A percentile compares a stretch with the other conserved stretches of the same genome.
phyloP scores from a whole-genome alignment of 2,329 filamentous ascomycete species.

The Pestalotiopsis sp. region DNA sequence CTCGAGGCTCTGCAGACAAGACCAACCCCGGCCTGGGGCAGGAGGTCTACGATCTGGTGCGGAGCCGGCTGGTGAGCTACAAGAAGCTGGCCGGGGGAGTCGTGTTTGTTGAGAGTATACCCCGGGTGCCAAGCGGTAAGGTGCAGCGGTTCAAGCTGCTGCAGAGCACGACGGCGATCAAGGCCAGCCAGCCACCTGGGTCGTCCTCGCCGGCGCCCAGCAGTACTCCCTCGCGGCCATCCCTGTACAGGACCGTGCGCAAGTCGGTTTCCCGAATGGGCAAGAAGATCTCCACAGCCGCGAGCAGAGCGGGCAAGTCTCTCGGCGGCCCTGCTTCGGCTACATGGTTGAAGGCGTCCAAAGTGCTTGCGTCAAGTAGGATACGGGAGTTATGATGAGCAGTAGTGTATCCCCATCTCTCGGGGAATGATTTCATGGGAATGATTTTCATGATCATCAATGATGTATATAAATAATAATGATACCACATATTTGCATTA shows the following conservation, averaged over 20 bases:
- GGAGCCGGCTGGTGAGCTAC: constrained; percentile 4
- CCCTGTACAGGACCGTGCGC: neutral
- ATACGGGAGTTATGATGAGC: neutral
- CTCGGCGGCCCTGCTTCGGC: neutral
- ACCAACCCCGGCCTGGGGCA: neutral
- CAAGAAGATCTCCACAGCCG: neutral
- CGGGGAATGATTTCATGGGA: neutral
- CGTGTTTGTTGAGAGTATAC: constrained; percentile 5
- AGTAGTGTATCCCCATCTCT: neutral
- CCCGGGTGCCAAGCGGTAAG: constrained; percentile 6
- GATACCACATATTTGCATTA: neutral
- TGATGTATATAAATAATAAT: neutral
- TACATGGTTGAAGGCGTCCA: neutral
- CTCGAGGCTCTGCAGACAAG: neutral
- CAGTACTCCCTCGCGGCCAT: neutral
- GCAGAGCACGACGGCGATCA: neutral
- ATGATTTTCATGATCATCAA: neutral
- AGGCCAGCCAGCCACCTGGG: neutral
- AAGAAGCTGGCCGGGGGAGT: constrained; percentile 7
- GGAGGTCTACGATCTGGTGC: constrained; percentile 4
- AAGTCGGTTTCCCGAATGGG: neutral
- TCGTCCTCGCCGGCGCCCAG: neutral
- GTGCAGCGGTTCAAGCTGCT: constrained; percentile 7
- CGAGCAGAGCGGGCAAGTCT: neutral
- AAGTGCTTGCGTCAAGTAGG: neutral